These are phyloP conservation scores for Chondrostereum purpureum DNA, from an alignment of 1,284 basidiomycete genomes.

Conservation along the genomic window DNA sequence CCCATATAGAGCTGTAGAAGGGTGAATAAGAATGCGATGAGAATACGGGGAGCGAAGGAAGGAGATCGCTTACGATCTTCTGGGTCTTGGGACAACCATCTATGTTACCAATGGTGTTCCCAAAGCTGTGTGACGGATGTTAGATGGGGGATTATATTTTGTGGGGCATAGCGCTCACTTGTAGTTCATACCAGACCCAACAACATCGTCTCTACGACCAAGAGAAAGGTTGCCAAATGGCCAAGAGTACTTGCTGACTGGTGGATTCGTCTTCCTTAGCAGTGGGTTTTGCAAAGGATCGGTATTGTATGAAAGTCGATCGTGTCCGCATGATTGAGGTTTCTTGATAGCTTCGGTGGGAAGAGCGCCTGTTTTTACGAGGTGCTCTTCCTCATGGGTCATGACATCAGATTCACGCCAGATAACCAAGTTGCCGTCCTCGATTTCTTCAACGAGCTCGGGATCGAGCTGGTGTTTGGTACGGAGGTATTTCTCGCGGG, in stretches of 20 bases:
- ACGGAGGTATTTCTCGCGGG: slow-evolving; percentile 64
- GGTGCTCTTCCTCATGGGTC: slow-evolving; percentile 41
- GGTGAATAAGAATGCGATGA: slow-evolving; percentile 11
- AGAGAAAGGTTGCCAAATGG: slow-evolving; percentile 28
- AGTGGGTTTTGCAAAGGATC: slow-evolving; percentile 53
- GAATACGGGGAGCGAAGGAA: not conserved
- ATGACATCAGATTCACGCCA: slow-evolving; percentile 67
- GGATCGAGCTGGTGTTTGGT: slow-evolving; percentile 56
- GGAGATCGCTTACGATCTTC: slow-evolving; percentile 52
- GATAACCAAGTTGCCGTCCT: slow-evolving; percentile 56
- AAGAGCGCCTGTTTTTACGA: slow-evolving; percentile 24
- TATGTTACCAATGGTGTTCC: slow-evolving; percentile 57
- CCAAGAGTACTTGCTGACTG: slow-evolving; percentile 28
- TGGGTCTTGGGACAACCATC: slow-evolving; percentile 72
- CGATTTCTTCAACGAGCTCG: slow-evolving; percentile 29
- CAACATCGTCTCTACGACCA: slow-evolving; percentile 50
- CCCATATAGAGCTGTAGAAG: slow-evolving; percentile 65
- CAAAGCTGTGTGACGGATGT: slow-evolving; percentile 54
- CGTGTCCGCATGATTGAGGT: slow-evolving; percentile 58
- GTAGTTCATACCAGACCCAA: slow-evolving; percentile 40
- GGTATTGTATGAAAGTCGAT: slow-evolving; percentile 61
- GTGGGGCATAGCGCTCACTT: too few species aligned
- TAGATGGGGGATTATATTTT: slow-evolving; percentile 8
- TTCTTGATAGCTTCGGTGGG: slow-evolving; percentile 17
- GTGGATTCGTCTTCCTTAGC: slow-evolving; percentile 26